Percentiles rank a stretch among this genome's conserved stretches.
These are phyloP conservation scores for Sugiyamaella xylanicola DNA, from an alignment of 1,139 yeast species.

Conservation along the genomic window DNA sequence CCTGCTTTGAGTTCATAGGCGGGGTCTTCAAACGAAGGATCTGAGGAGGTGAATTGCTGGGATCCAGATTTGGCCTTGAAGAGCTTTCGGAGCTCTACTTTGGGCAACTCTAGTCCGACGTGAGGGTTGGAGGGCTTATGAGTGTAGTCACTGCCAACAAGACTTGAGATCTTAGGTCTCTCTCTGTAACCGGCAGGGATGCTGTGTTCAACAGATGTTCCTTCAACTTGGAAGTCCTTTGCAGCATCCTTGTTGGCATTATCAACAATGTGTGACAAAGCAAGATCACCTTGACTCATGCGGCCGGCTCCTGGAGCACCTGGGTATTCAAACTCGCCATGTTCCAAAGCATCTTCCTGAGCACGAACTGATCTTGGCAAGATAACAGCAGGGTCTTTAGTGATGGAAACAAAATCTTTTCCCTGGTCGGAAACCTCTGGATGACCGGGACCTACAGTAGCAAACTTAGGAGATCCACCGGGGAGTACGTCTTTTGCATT, in stretches of 20 bases:
- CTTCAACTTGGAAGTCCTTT: slow-evolving; percentile 7
- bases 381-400: slow-evolving; percentile 16
- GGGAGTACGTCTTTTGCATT: not conserved
- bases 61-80: slow-evolving; percentile 9
- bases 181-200: slow-evolving; percentile 7
- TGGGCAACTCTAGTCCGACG: slow-evolving; percentile 10
- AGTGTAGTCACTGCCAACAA: slow-evolving; percentile 11
- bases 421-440: not conserved
- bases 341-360: slow-evolving; percentile 12
- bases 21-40: slow-evolving; percentile 15
- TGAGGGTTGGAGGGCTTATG: slow-evolving; percentile 3
- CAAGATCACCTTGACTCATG: slow-evolving; percentile 2
- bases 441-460: slow-evolving; percentile 6
- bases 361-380: slow-evolving; percentile 10
- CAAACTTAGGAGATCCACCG: not conserved
- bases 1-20: slow-evolving; percentile 14
- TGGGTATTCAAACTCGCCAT: slow-evolving; percentile 7
- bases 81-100: slow-evolving; percentile 9
- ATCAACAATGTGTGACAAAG: slow-evolving; percentile 9
- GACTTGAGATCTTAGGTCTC: not conserved
- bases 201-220: not conserved
- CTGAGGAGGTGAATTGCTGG: slow-evolving; percentile 9
- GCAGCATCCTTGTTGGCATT: slow-evolving; percentile 5
- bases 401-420: slow-evolving; percentile 2
- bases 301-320: slow-evolving; percentile 11